Evolutionary conservation across 2,329 filamentous ascomycete species (phyloP), one percentile per base, ranked within the genome.

Genomic region (Phialemoniopsis sp.): DNA sequence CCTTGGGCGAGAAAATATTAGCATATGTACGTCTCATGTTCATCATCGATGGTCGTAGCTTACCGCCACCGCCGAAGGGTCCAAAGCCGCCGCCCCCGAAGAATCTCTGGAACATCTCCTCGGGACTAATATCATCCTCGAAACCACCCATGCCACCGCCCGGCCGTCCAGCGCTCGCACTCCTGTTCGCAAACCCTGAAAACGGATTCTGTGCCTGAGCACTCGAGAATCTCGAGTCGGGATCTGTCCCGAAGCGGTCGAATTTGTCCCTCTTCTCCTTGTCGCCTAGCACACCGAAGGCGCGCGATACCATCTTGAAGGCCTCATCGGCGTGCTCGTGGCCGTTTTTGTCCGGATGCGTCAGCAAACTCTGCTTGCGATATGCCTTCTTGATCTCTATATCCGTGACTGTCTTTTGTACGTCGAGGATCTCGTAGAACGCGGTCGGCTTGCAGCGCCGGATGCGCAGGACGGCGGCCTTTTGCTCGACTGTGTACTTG

Each of bases 341-440:
- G 37, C 90, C 90, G 73, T 98, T 98, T 73, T 98, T 98, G 72
- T 98, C 93, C 47, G 93, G 93, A 72, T 98, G 93, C 43, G 93
- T 98, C 57, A 97, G 74, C 55, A 98, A 70, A 59, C 87, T 93
- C 60, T 94, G 76, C 68, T 95, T 97, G 57, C 91, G 80, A 67
- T 98, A 98, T 7, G 93, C 91, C 71, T 97, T 97, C 65, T 97
- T 98, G 59, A 98, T 89, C 56, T 97, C 91, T 46, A 73, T 64
- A 52, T 97, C 91, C 36, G 80, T 80, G 54, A 79, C 84, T 15
- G 81, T 78, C 41, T 73, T 67, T 46, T 85, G 81, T 36, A 96
- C 66, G 16, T 82, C 82, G 26, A 98, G 69, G 51, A 98, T 97
- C 60, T 97, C 93, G 70, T 98, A 98, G 65, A 94, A 98, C 14